phyloP scores from a whole-genome alignment of 2,329 filamentous ascomycete species.

The Calonectria henricotiae region DNA sequence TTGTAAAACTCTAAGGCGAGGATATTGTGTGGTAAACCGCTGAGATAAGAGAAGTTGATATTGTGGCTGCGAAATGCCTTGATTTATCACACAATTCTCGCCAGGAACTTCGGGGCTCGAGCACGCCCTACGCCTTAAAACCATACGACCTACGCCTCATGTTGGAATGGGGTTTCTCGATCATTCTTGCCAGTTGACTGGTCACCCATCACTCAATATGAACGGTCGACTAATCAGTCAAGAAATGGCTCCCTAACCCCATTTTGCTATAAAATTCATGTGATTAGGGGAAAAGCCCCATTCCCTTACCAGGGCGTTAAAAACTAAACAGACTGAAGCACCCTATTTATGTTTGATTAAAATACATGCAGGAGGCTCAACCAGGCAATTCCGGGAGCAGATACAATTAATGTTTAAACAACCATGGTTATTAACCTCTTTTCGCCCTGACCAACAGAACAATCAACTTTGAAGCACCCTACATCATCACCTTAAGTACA shows the following conservation, averaged over 20 bases:
- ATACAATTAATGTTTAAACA: too few species aligned
- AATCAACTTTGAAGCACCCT: too few species aligned
- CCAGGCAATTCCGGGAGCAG: too few species aligned
- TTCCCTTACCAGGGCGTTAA: not conserved
- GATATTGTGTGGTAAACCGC: not conserved
- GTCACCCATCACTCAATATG: not conserved
- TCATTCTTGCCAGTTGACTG: not conserved
- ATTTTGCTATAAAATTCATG: not conserved
- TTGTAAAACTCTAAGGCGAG: not conserved
- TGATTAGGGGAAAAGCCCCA: not conserved
- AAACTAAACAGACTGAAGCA: too few species aligned
- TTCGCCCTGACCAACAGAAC: not conserved
- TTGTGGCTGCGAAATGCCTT: not conserved
- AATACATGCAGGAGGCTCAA: too few species aligned
- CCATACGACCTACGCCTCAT: not conserved
- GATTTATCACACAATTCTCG: not conserved
- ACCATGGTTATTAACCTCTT: too few species aligned
- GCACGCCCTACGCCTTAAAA: not conserved
- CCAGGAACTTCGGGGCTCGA: not conserved
- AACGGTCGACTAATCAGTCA: not conserved
- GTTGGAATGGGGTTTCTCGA: not conserved
- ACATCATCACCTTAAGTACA: too few species aligned
- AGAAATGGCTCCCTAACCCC: not conserved
- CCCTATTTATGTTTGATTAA: too few species aligned
- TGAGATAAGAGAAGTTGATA: not conserved